Base-by-base conservation (phyloP, 805 yeast genomes). In the Kluyveromyces wickerhamii region DNA sequence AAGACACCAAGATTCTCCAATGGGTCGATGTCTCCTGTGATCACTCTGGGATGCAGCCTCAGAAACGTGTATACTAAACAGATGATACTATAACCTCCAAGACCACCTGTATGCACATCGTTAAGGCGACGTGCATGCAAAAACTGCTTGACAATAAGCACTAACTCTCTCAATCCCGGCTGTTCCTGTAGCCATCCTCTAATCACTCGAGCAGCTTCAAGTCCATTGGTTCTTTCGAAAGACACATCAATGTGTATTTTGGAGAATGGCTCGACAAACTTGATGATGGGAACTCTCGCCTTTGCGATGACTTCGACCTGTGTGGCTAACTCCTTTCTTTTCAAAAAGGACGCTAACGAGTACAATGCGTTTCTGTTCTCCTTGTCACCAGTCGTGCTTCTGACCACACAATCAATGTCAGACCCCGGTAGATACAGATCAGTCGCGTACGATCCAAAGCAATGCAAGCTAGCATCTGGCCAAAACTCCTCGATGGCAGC, bases 391-490 rank as follows among this genome's bases (percentile, higher is more conserved):
- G 63, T 59, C 12, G 67, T 59, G 15, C 94, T 80, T 3, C 79
- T 65, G 16, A 89, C 72, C 29, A 88, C 96, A 77, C 92, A 79
- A 58, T 89, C 98, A 21, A 89, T 86, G 66, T 89, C 98, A 0
- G 96, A 85, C 2, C 95, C 95, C 0, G 97, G 97, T 12, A 89
- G 65, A 52, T 87, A 89, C 41, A 89, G 63, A 52, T 88, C 96
- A 0, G 96, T 88, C 0, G 97, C 95, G 56, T 74, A 83, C 0
- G 96, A 88, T 0, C 98, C 98, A 64, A 92, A 89, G 6, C 88
- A 94, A 42, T 79, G 79, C 4, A 82, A 73, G 37, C 79, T 81
- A 11, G 89, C 77, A 41, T 75, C 82, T 1, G 77, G 77, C 96
- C 96, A 89, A 35, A 79, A 62, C 2, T 59, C 52, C 5, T 64